Percentiles rank a stretch among this genome's conserved stretches.
phyloP scores from a whole-genome alignment of 768 basidiomycete species.

The Xanthoconium stramineum region DNA sequence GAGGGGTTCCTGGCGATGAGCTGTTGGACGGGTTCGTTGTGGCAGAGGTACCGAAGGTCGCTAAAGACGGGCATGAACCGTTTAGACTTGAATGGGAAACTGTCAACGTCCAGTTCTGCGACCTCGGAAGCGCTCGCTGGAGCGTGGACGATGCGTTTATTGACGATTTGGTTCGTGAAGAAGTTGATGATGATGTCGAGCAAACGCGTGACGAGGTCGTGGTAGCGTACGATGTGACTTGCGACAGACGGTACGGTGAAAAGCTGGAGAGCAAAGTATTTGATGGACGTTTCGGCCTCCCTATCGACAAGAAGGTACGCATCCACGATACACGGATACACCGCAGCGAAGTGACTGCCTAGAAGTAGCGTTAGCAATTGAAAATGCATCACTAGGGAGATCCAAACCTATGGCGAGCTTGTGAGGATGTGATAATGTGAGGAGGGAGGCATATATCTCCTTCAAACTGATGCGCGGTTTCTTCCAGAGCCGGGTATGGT shows the following conservation, averaged over 20 bases:
- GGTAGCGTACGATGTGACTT: constrained; percentile 68
- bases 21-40: constrained; percentile 75
- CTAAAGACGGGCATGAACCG: constrained; percentile 95
- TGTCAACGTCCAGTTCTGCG: constrained; percentile 70
- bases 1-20: constrained; percentile 68
- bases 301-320: constrained; percentile 90
- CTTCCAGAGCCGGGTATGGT: constrained; percentile 86
- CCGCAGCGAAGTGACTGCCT: constrained; percentile 82
- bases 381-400: background rate
- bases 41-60: constrained; percentile 82
- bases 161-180: constrained; percentile 86
- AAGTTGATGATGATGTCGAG: constrained; percentile 85
- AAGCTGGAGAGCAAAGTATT: constrained; percentile 88
- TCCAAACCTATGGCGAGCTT: constrained; percentile 70
- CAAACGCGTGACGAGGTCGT: constrained; percentile 71
- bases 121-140: constrained; percentile 16
- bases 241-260: constrained; percentile 90
- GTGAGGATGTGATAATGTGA: constrained; percentile 68
- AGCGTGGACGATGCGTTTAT: constrained; percentile 57
- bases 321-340: constrained; percentile 86
- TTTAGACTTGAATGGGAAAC: constrained; percentile 88
- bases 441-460: constrained; percentile 75
- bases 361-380: constrained; percentile 2
- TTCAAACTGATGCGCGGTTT: constrained; percentile 75
- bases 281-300: constrained; percentile 93